Evolutionary conservation across 192 early-diverging fungal species (phyloP).

Genomic region (Mortierella claussenii): DNA sequence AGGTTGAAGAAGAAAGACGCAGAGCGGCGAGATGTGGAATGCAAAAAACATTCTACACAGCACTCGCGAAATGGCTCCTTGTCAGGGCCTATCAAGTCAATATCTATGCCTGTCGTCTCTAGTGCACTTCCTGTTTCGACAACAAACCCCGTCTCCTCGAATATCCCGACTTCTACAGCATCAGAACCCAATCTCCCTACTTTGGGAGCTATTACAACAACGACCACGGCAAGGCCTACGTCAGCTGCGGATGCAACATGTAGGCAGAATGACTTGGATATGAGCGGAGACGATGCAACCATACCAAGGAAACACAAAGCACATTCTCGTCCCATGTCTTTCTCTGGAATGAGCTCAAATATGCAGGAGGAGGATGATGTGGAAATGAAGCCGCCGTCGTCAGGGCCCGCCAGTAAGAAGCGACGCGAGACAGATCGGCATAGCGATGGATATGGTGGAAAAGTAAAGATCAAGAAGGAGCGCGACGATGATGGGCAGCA

Average conservation of each 20-base stretch:
- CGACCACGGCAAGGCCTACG: neutral
- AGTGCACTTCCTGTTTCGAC: neutral
- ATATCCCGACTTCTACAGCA: neutral
- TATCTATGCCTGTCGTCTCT: conserved; percentile 28
- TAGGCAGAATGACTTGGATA: conserved; percentile 14
- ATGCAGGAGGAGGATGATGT: conserved; percentile 11
- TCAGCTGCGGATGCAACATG: neutral
- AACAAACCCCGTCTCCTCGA: conserved; percentile 3
- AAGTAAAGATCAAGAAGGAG: conserved; percentile 55
- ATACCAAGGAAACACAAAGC: conserved; percentile 30
- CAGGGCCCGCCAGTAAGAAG: conserved; percentile 28
- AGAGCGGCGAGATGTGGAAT: conserved; percentile 7
- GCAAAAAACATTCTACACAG: conserved; percentile 11
- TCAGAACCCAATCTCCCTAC: neutral
- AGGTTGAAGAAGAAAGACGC: conserved; percentile 23
- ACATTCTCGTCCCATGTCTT: conserved; percentile 13
- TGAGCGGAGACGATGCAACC: neutral
- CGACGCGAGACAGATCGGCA: conserved; percentile 36
- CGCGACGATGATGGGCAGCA: conserved; percentile 34
- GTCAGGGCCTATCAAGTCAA: conserved; percentile 15
- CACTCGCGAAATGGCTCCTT: conserved; percentile 21
- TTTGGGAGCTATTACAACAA: neutral
- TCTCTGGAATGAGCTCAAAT: conserved; percentile 1
- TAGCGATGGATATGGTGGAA: conserved; percentile 33
- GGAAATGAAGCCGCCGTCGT: conserved; percentile 7